Evolutionary conservation across 768 basidiomycete species (phyloP).

Genomic region (Russula brevipes): DNA sequence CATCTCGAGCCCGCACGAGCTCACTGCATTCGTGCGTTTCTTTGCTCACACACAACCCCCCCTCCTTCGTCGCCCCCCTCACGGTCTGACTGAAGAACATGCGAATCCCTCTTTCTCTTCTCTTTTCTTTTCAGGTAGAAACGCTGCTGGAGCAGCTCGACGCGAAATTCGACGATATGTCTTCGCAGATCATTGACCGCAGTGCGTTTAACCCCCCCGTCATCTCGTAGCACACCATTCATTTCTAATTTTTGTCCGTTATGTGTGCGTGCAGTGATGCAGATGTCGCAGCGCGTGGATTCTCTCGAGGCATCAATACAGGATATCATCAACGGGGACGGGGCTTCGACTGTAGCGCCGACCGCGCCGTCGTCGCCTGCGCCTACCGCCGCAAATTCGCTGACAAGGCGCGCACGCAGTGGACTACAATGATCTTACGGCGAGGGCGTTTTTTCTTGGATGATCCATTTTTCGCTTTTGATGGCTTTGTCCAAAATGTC

Average conservation of each 20-base stretch:
- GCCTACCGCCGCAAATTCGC: not conserved
- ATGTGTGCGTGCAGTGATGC: conserved; percentile 57
- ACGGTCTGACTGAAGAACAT: not conserved
- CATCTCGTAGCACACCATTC: not conserved
- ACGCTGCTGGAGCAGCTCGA: conserved; percentile 85
- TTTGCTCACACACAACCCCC: too few species aligned
- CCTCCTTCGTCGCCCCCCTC: not conserved
- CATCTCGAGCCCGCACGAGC: conserved; percentile 88
- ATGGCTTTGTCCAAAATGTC: not conserved
- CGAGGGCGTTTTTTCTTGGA: not conserved
- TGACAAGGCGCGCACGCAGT: conserved; percentile 8
- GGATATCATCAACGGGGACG: conserved; percentile 81
- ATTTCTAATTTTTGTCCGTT: not conserved
- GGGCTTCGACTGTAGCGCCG: conserved; percentile 32
- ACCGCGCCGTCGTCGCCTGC: conserved; percentile 58
- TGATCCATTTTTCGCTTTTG: not conserved
- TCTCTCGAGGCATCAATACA: conserved; percentile 85
- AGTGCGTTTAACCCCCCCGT: conserved; percentile 44
- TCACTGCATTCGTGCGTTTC: conserved; percentile 86
- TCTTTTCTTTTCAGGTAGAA: conserved; percentile 60
- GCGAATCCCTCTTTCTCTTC: too few species aligned
- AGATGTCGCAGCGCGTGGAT: conserved; percentile 91
- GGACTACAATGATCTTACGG: conserved; percentile 2
- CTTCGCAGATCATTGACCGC: conserved; percentile 76
- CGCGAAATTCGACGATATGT: conserved; percentile 89